These are phyloP conservation scores for Phanerodontia chrysosporium DNA, from an alignment of 768 basidiomycete species.

Conservation along the genomic window DNA sequence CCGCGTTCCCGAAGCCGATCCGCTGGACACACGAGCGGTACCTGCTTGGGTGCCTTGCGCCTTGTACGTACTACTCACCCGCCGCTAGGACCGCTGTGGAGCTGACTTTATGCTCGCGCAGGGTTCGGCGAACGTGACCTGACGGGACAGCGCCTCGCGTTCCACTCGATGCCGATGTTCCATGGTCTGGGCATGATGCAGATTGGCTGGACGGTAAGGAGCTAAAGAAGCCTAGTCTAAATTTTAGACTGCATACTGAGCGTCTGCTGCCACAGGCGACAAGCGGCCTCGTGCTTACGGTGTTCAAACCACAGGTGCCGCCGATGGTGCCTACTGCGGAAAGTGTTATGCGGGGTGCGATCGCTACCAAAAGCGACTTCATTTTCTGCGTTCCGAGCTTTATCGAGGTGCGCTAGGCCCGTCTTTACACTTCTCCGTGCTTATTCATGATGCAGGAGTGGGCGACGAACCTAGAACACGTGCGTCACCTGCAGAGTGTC, in stretches of 20 bases:
- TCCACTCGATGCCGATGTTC: conserved; percentile 25
- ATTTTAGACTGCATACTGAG: too few species aligned
- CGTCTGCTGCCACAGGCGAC: too few species aligned
- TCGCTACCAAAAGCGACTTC: conserved; percentile 20
- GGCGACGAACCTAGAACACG: conserved; percentile 21
- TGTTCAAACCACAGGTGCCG: conserved; percentile 23
- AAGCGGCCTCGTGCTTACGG: conserved; percentile 21
- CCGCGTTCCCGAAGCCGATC: conserved; percentile 17
- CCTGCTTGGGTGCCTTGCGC: conserved; percentile 1
- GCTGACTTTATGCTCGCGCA: conserved; percentile 10
- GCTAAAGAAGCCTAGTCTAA: too few species aligned
- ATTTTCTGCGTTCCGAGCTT: conserved; percentile 27
- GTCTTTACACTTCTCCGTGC: background rate
- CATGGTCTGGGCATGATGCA: conserved; percentile 25
- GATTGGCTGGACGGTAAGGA: conserved; percentile 21
- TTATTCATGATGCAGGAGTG: conserved; percentile 20
- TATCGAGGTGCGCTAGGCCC: conserved; percentile 23
- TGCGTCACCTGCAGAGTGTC: conserved; percentile 10
- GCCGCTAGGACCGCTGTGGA: background rate
- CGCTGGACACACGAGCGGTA: conserved; percentile 14
- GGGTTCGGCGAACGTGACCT: conserved; percentile 25
- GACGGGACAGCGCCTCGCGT: conserved; percentile 16
- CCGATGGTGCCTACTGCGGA: conserved; percentile 24
- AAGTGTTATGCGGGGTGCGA: conserved; percentile 17
- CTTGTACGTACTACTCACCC: conserved; percentile 11